A percentile compares a stretch with the other conserved stretches of the same genome.
Conservation (phyloP, 1,139 yeast species). For the Fermentozyma sake region DNA sequence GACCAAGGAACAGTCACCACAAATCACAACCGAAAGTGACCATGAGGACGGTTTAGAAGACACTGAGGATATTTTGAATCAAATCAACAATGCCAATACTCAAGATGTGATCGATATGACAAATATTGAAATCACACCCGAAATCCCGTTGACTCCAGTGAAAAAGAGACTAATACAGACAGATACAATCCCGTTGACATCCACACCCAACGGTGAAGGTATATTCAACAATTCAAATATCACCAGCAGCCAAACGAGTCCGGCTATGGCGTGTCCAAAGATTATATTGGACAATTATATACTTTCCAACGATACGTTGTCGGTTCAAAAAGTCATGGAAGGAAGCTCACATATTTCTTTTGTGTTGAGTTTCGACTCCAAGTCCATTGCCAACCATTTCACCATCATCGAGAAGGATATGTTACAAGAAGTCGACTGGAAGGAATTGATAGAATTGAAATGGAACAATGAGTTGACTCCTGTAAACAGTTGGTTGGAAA, state of each 20-base stretch:
- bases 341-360: slow-evolving; percentile 66
- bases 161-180: slow-evolving; percentile 4
- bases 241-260: slow-evolving; percentile 11
- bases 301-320: slow-evolving; percentile 25
- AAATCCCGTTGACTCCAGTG: slow-evolving; percentile 26
- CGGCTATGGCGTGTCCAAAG: slow-evolving; percentile 26
- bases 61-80: slow-evolving; percentile 36
- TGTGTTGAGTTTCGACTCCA: slow-evolving; percentile 65
- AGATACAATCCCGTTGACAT: slow-evolving; percentile 9
- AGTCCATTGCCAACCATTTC: slow-evolving; percentile 68
- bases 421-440: slow-evolving; percentile 86
- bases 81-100: slow-evolving; percentile 38
- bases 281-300: slow-evolving; percentile 34
- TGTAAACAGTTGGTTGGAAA: slow-evolving; percentile 82
- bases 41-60: slow-evolving; percentile 5
- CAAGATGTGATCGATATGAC: slow-evolving; percentile 32
- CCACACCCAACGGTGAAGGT: slow-evolving; percentile 13
- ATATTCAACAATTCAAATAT: slow-evolving; percentile 5
- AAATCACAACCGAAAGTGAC: neutral
- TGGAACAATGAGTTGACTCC: slow-evolving; percentile 69
- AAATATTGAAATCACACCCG: slow-evolving; percentile 18
- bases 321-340: slow-evolving; percentile 35
- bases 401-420: slow-evolving; percentile 85
- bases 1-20: no score
- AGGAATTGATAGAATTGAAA: slow-evolving; percentile 72